Base-by-base conservation (phyloP, 331 rosid genomes). In the Pyracantha coccinea region DNA sequence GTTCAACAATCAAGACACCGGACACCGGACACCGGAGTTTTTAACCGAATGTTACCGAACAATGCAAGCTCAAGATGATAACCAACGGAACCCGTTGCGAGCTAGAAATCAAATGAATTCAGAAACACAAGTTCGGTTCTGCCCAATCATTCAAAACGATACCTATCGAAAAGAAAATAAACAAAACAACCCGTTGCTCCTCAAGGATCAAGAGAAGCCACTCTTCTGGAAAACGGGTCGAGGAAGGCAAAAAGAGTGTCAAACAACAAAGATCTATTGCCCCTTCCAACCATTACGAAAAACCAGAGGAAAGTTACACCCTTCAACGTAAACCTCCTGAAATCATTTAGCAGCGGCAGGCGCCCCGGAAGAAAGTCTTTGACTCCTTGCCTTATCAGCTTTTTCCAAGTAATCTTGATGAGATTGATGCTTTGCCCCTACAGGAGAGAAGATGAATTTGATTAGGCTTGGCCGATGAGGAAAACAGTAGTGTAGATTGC, bases 341-440 rank as follows among this genome's bases (percentile, higher is more conserved):
- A 73, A 69, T 93, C 86, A 93, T 73, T 91, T 84, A 65, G 89
- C 83, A 55, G 94, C 74, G 41, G 90, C 83, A 68, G 93, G 77
- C 12, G 44, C 12, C 80, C 86, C 74, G 15, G 96, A 91, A 33
- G 96, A 91, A 61, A 94, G 93, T 84, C 99, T 85, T 80, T 90
- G 87, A 83, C 92, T 88, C 75, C 97, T 90, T 55, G 96, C 97
- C 88, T 94, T 94, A 78, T 94, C 99, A 33, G 97, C 97, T 52
- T 21, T 90, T 79, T 92, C 99, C 83, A 92, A 52, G 85, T 94
- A 94, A 83, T 94, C 99, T 84, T 94, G 99, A 80, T 94, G 99
- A 75, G 99, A 92, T 70, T 69, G 91, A 72, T 90, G 99, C 74
- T 89, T 92, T 41, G 93, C 8, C 31, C 96, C 99, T 94, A 83